Evolutionary conservation across 176 grass and related monocot species (phyloP).

Genomic region (Thalia dealbata): DNA sequence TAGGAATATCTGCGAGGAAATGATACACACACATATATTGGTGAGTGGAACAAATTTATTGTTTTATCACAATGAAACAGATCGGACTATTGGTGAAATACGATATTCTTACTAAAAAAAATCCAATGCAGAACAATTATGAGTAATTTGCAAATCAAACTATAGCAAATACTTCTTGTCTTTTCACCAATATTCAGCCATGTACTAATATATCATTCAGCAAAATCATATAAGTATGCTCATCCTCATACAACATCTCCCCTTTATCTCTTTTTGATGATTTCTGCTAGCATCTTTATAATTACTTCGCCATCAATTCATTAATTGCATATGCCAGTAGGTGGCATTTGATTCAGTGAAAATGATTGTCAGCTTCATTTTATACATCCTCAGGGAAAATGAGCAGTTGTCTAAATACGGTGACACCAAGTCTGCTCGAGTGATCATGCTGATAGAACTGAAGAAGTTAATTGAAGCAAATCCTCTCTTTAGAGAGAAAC

Average conservation of each 20-base stretch:
- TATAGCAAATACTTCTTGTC: no score
- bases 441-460: constrained; percentile 85
- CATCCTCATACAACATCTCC: no score
- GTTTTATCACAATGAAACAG: not conserved
- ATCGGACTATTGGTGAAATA: not conserved
- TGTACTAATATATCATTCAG: no score
- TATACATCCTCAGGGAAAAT: constrained; percentile 56
- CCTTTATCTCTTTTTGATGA: no score
- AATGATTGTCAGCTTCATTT: not conserved
- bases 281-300: no score
- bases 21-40: no score
- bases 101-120: not conserved
- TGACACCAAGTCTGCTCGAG: constrained; percentile 84
- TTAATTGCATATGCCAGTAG: no score
- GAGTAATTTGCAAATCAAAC: not conserved
- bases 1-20: no score
- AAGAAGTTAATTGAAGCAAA: constrained; percentile 99
- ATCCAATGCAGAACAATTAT: not conserved
- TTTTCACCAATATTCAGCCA: no score
- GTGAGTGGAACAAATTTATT: not conserved
- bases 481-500: constrained; percentile 88
- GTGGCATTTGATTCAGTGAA: not conserved
- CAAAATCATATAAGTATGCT: no score
- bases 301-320: no score
- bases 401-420: constrained; percentile 92